Base-by-base conservation (phyloP, 1,139 yeast species). In the Sugiyamaella grinbergsii region DNA sequence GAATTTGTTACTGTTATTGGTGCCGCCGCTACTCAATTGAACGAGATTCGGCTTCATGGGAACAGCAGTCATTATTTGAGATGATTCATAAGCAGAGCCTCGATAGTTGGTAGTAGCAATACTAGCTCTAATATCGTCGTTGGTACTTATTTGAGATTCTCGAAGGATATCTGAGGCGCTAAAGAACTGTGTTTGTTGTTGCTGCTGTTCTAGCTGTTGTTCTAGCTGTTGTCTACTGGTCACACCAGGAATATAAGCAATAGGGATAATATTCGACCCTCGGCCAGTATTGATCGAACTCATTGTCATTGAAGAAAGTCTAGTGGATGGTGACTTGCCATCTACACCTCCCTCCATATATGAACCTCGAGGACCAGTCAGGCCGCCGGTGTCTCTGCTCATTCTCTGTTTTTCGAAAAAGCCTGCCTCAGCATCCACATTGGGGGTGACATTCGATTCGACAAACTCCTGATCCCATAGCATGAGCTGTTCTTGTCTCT, bases 201-300 rank as follows among this genome's bases (percentile, higher is more conserved):
- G 53, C 40, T 51, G 41, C 51, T 50, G 48, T 49, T 47, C 47
- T 8, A 5, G 26, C 37, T 47, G 55, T 23, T 53, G 44, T 38
- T 54, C 54, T 40, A 50, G 41, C 51, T 50, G 48, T 20, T 58
- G 54, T 20, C 61, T 51, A 28, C 62, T 60, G 31, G 63, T 60
- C 15, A 89, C 96, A 34, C 97, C 97, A 0, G 97, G 97, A 54
- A 90, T 88, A 66, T 90, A 90, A 1, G 95, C 96, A 57, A 90
- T 85, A n/a, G 96, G 96, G 55, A 90, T 78, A 55, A 91, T 83
- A 67, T 91, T 90, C 6, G 95, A 85, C 3, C 94, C 95, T 58
- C 85, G 80, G 6, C 93, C 83, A 11, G 63, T 58, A 48, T 60
- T 60, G 26, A 61, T 55, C 15, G 63, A 54, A 5, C 62, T 54